Base-by-base conservation (phyloP, 192 early-diverging fungal species). In the Chytriomyces sp. region DNA sequence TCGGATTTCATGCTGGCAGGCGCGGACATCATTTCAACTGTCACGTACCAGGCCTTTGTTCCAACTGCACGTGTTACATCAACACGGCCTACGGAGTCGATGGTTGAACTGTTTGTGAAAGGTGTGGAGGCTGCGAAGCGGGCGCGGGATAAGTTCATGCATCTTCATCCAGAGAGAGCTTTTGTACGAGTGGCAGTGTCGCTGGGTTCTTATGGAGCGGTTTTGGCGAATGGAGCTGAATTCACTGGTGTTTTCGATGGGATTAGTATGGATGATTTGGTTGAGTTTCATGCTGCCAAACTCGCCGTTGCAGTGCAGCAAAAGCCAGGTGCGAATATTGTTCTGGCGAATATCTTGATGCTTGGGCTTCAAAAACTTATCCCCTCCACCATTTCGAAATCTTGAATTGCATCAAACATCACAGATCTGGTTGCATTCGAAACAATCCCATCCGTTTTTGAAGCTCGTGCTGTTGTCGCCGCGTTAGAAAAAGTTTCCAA, bases 391-490 rank as follows among this genome's bases (percentile, higher is more conserved):
- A 74, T 87, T 45, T 82, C 23, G 2, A 35, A 44, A 53, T 49
- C 44, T 13, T 48, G 65, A 67, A 76, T 13, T 13, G 53, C 5
- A 57, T 16, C 2, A 45, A 67, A 28, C 1, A n/a, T 16, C 28
- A 69, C 88, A 46, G 91, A 93, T 75, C 72, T 93, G 0, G 70
- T 93, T 43, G 81, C 89, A 6, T 87, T 93, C 67, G 92, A 93
- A 75, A 93, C 92, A 0, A 84, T 93, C 7, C 92, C 92, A 18
- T 88, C 84, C 20, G 72, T 83, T 10, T 69, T 74, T 9, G 92
- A 93, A 74, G 85, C 85, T 9, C 35, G 66, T 7, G 85, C 86
- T 0, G 87, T 93, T 49, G 78, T 84, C 8, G 20, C 67, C 0
- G 61, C 79, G 20, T 26, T 57, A n/a, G 72, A 74, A 13, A n/a